Conservation (phyloP, 2,329 filamentous ascomycete species). For the Aspergillus melleus region DNA sequence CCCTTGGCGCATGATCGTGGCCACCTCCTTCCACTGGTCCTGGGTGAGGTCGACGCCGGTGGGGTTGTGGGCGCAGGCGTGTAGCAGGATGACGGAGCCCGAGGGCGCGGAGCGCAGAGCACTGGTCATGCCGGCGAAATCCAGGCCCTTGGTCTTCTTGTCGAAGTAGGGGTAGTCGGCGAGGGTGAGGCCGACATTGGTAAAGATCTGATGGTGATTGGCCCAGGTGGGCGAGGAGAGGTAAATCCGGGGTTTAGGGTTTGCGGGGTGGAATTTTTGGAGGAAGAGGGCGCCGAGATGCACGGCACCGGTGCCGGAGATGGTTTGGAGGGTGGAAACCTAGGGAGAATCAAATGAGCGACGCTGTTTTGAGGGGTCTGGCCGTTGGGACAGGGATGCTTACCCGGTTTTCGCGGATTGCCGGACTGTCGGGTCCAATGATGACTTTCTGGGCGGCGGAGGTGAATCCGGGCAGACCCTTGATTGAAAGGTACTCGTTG, state of each 20-base stretch:
- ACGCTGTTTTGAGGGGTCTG: neutral
- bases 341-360: slow-evolving; percentile 23
- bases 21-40: slow-evolving; percentile 92
- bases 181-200: slow-evolving; percentile 77
- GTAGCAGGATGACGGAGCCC: slow-evolving; percentile 83
- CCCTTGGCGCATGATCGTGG: slow-evolving; percentile 71
- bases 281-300: slow-evolving; percentile 95
- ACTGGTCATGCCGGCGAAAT: slow-evolving; percentile 83
- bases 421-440: slow-evolving; percentile 75
- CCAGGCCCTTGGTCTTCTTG: slow-evolving; percentile 82
- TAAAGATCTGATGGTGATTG: slow-evolving; percentile 98
- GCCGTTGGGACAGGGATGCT: slow-evolving; percentile 18
- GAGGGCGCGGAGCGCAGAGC: slow-evolving; percentile 70
- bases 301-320: slow-evolving; percentile 94
- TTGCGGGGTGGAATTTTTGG: slow-evolving; percentile 75
- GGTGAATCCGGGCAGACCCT: slow-evolving; percentile 82
- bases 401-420: slow-evolving; percentile 78
- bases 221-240: slow-evolving; percentile 96
- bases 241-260: slow-evolving; percentile 72
- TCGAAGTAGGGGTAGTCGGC: slow-evolving; percentile 93
- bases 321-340: slow-evolving; percentile 81
- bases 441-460: slow-evolving; percentile 88
- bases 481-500: slow-evolving; percentile 98
- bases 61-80: slow-evolving; percentile 97
- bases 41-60: slow-evolving; percentile 93